phyloP scores from a whole-genome alignment of 2,329 filamentous ascomycete species.

The Sarocladium kiliense region DNA sequence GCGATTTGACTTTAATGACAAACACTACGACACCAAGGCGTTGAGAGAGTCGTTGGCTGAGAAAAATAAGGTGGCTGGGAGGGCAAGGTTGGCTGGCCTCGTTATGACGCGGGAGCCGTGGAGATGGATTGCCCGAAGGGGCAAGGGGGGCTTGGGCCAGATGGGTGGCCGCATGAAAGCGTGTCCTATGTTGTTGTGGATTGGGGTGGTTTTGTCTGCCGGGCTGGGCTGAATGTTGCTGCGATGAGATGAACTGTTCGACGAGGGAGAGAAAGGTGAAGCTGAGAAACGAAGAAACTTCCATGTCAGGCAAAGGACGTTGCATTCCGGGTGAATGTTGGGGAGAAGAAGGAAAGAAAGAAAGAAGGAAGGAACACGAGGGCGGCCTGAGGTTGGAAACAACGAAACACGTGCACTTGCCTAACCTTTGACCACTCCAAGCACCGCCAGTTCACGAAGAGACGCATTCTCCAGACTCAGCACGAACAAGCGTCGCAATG shows the following conservation, averaged over 20 bases:
- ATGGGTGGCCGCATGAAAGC: not conserved
- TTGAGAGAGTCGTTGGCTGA: not conserved
- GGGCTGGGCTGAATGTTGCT: too few species aligned
- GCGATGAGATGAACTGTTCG: too few species aligned
- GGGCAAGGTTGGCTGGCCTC: not conserved
- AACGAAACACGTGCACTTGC: not conserved
- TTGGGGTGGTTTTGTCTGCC: not conserved
- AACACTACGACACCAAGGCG: not conserved
- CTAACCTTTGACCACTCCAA: too few species aligned
- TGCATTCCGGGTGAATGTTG: too few species aligned
- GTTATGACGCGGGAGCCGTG: constrained; percentile 1
- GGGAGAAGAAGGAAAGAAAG: constrained; percentile 1
- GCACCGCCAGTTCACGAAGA: too few species aligned
- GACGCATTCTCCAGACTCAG: too few species aligned
- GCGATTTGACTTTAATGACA: constrained; percentile 1
- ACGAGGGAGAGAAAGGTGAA: too few species aligned
- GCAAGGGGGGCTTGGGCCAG: not conserved
- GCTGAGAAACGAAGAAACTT: not conserved
- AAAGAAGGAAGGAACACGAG: not conserved
- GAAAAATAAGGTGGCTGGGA: constrained; percentile 4
- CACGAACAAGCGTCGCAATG: too few species aligned
- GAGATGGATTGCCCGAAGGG: not conserved
- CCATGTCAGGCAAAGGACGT: too few species aligned
- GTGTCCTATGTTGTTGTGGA: not conserved
- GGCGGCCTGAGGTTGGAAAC: not conserved